Percentiles rank a stretch among this genome's conserved stretches.
Evolutionary conservation across 78 protist species (phyloP).

Genomic region (Dictyostelium capitatum): DNA sequence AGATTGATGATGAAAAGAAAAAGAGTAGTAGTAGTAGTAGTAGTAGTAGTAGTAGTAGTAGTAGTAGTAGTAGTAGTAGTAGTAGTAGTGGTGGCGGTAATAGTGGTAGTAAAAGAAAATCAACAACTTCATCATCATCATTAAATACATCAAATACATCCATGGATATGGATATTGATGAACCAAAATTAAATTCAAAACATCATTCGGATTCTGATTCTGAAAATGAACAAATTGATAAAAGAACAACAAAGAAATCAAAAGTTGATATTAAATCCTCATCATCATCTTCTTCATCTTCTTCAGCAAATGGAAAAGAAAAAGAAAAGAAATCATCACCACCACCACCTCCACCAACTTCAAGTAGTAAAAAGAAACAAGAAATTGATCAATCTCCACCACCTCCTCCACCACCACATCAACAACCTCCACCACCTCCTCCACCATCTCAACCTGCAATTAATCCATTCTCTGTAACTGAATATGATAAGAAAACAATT

Average conservation of each 20-base stretch:
- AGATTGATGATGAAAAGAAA: background rate
- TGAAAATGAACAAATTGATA: slow-evolving; percentile 10
- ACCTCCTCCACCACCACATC: background rate
- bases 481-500: slow-evolving; percentile 37
- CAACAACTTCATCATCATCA: background rate
- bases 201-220: slow-evolving; percentile 3
- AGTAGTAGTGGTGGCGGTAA: background rate
- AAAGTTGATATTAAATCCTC: background rate
- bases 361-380: background rate
- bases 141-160: background rate
- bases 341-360: background rate
- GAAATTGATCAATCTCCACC: background rate
- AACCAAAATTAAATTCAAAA: slow-evolving; percentile 5
- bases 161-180: slow-evolving; percentile 8
- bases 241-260: slow-evolving; percentile 15
- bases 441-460: background rate
- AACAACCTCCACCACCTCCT: background rate
- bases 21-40: background rate
- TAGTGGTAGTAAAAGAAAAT: background rate
- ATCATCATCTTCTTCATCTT: background rate
- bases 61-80: background rate
- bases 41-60: background rate
- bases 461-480: slow-evolving; percentile 40
- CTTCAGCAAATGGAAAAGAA: background rate
- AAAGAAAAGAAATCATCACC: background rate